Evolutionary conservation across 2,329 filamentous ascomycete genomes (phyloP).

Genomic region (Cladorrhinum sp.): DNA sequence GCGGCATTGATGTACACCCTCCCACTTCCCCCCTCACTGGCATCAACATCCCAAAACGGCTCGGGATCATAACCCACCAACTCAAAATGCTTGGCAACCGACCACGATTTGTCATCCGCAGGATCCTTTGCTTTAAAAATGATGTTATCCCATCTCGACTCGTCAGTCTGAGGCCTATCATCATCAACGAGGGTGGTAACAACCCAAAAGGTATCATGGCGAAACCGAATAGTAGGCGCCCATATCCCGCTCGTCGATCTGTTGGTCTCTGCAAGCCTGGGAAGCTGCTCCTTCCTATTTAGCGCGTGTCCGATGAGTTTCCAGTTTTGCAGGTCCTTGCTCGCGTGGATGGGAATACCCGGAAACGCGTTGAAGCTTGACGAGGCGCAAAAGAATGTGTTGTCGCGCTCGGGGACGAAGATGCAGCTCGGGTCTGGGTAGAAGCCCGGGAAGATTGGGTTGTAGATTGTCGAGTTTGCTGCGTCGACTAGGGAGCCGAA

Average conservation of each 20-base stretch:
- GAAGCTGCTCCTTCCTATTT: slow-evolving; percentile 36
- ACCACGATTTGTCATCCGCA: slow-evolving; percentile 44
- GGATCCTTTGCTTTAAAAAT: slow-evolving; percentile 45
- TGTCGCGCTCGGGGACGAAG: slow-evolving; percentile 35
- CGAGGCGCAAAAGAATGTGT: slow-evolving; percentile 43
- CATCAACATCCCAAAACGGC: slow-evolving; percentile 53
- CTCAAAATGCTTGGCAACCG: slow-evolving; percentile 46
- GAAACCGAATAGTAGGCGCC: slow-evolving; percentile 33
- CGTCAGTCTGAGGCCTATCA: slow-evolving; percentile 34
- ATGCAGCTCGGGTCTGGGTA: slow-evolving; percentile 44
- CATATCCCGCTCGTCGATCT: slow-evolving; percentile 35
- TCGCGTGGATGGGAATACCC: slow-evolving; percentile 44
- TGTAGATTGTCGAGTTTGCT: slow-evolving; percentile 31
- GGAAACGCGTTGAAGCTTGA: slow-evolving; percentile 45
- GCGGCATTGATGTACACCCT: slow-evolving; percentile 44
- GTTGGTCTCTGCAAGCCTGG: slow-evolving; percentile 32
- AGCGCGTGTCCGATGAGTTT: slow-evolving; percentile 39
- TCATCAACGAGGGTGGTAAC: slow-evolving; percentile 35
- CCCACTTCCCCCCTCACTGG: too few species aligned
- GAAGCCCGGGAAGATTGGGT: slow-evolving; percentile 44
- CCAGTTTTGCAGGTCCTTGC: slow-evolving; percentile 42
- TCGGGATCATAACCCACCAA: slow-evolving; percentile 53
- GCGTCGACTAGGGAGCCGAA: slow-evolving; percentile 9
- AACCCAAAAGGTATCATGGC: slow-evolving; percentile 32
- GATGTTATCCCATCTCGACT: slow-evolving; percentile 40